Evolutionary conservation across 108 stramenopile genomes (phyloP), one percentile per base, ranked within the genome.

Genomic region (Cyclotella baltica): DNA sequence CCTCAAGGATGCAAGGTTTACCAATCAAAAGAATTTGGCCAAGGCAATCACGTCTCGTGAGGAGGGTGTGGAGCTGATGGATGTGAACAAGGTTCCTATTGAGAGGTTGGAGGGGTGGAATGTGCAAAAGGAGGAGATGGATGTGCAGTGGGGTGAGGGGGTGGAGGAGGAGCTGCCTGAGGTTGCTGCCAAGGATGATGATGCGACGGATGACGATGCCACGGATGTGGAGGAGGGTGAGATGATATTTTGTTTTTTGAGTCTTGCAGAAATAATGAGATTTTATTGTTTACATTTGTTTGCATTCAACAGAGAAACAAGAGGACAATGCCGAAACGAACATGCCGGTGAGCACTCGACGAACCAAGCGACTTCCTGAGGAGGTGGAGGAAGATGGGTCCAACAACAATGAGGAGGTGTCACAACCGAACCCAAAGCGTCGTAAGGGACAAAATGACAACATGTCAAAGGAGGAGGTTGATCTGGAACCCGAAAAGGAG

Each of bases 1-100:
- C 38, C 34, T 72, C 33, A 33, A 4, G 71, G 52, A 43, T 19
- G 3, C 20, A 16, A 46, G 80, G 34, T 81, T 58, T 37, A 85
- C 84, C 20, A 72, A 77, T 48, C 74, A 80, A 22, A 85, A 81
- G 70, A 72, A 85, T 53, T 61, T 85, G 50, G 84, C 84, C 35
- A 77, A 81, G 63, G 80, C 84, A 22, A 85, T 85, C 31, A 85
- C 84, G 15, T 36, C 38, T 2, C 43, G 61, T 48, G 83, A 75
- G 18, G 56, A 67, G 63, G 70, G 75, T 35, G 68, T 72, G 34
- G 53, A 77, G 72, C 55, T 83, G 48, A 28, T 63, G 72, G 83
- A 83, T 72, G 22, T 57, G 30, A 62, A 69, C 0, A 72, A 67
- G 61, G 71, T 30, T 0, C 27, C 51, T 15, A 83, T 83, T 67